Conservation (phyloP, 768 basidiomycete genomes). For the Termitomyces sp. region DNA sequence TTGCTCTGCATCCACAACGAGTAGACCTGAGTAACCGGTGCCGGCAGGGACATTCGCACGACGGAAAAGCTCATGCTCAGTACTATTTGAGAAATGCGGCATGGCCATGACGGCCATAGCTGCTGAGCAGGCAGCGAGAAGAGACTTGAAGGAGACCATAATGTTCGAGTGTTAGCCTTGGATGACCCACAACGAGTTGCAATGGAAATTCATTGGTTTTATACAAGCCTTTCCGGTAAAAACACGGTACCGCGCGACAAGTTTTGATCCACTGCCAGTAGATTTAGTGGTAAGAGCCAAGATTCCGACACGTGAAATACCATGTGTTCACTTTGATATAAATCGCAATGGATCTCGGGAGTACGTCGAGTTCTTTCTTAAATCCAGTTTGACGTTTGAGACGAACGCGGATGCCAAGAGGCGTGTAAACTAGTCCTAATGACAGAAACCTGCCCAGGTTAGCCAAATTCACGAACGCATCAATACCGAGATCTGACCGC, state of each 20-base stretch:
- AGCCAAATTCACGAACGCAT: neutral
- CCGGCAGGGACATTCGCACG: constrained; percentile 3
- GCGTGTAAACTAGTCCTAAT: neutral
- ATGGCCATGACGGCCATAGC: constrained; percentile 16
- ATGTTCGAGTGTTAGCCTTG: neutral
- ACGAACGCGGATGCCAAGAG: neutral
- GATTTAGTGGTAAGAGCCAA: neutral
- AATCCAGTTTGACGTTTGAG: neutral
- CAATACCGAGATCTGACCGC: neutral
- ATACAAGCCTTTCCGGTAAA: neutral
- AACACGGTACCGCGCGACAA: neutral
- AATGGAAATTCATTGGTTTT: neutral
- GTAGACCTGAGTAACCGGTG: constrained; percentile 26
- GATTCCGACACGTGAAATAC: neutral
- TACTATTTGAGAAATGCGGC: constrained; percentile 12
- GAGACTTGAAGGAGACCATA: constrained; percentile 8
- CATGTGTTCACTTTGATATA: neutral
- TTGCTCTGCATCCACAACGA: constrained; percentile 29
- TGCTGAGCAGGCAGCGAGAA: constrained; percentile 13
- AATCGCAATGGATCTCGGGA: neutral
- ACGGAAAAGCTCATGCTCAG: constrained; percentile 8
- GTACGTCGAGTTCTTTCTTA: neutral
- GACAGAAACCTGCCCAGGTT: neutral
- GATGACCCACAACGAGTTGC: neutral
- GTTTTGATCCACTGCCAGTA: neutral